Evolutionary conservation across 495 filamentous ascomycete genomes (phyloP).

Genomic region (Hyaloscypha hepaticicola): DNA sequence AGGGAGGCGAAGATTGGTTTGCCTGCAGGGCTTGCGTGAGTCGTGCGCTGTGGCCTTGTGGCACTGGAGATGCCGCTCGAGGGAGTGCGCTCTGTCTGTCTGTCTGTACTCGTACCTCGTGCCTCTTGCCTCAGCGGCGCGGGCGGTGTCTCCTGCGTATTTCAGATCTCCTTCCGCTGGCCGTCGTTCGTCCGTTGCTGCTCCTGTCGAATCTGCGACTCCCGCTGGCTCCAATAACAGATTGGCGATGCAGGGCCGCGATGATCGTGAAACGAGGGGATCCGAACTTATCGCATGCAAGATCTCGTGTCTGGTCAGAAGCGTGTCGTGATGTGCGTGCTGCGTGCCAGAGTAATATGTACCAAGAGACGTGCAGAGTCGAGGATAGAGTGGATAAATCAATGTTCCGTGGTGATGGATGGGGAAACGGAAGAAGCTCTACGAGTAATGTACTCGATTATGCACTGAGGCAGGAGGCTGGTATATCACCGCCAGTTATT

Average conservation of each 20-base stretch:
- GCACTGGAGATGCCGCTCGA: slow-evolving; percentile 5
- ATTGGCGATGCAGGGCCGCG: not conserved
- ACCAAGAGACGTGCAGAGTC: not conserved
- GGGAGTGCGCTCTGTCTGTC: not conserved
- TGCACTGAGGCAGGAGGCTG: slow-evolving; percentile 23
- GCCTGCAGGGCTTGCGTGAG: not conserved
- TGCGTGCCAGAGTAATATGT: not conserved
- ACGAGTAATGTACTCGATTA: slow-evolving; percentile 23
- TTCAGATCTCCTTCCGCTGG: not conserved
- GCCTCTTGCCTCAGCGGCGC: not conserved
- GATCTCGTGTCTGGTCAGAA: not conserved
- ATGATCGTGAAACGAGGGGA: not conserved
- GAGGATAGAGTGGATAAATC: slow-evolving; percentile 7
- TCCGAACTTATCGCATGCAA: not conserved
- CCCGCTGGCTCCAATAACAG: not conserved
- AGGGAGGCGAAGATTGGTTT: not conserved
- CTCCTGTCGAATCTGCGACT: slow-evolving; percentile 7
- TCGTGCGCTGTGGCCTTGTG: not conserved
- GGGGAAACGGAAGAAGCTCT: not conserved
- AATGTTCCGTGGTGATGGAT: not conserved
- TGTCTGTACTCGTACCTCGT: not conserved
- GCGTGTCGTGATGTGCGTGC: slow-evolving; percentile 1
- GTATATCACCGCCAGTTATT: slow-evolving; percentile 27
- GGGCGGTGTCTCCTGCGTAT: not conserved
- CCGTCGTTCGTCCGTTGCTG: not conserved